These are phyloP conservation scores for Microsporum ferrugineum DNA, from an alignment of 2,329 filamentous ascomycete species.

Conservation along the genomic window DNA sequence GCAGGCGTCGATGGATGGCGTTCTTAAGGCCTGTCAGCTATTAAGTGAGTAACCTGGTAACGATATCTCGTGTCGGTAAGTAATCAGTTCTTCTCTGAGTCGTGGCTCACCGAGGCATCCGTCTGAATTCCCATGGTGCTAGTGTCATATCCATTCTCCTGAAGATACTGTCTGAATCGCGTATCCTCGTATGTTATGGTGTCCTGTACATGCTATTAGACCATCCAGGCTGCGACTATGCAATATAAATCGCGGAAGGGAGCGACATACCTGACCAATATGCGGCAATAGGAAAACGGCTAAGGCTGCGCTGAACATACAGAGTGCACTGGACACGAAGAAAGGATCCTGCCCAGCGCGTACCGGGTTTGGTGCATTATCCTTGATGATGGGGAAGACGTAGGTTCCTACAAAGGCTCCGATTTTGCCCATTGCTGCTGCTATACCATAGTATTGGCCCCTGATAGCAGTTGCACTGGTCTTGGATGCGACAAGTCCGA, in stretches of 20 bases:
- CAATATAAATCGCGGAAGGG: not conserved
- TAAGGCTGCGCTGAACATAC: constrained; percentile 59
- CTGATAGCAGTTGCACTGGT: constrained; percentile 80
- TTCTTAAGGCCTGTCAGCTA: not conserved
- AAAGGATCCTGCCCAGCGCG: constrained; percentile 74
- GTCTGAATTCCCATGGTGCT: constrained; percentile 40
- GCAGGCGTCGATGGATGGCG: not conserved
- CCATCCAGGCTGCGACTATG: not conserved
- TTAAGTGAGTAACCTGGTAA: not conserved
- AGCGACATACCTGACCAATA: constrained; percentile 46
- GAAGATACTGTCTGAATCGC: constrained; percentile 62
- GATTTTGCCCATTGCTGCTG: constrained; percentile 37
- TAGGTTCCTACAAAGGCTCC: constrained; percentile 74
- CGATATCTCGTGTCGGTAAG: not conserved
- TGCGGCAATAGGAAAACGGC: constrained; percentile 59
- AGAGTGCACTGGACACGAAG: constrained; percentile 68
- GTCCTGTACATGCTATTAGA: constrained; percentile 42
- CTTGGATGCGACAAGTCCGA: constrained; percentile 76
- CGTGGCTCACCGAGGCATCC: not conserved
- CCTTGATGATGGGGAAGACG: constrained; percentile 60
- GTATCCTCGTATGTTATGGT: constrained; percentile 70
- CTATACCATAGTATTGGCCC: constrained; percentile 55
- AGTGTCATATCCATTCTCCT: constrained; percentile 65
- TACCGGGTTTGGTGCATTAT: constrained; percentile 43
- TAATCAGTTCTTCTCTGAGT: not conserved